Percentiles rank a stretch among this genome's conserved stretches.
Evolutionary conservation across 116 monocot genomes (phyloP).

Genomic region (Papilionanthe hybrid): DNA sequence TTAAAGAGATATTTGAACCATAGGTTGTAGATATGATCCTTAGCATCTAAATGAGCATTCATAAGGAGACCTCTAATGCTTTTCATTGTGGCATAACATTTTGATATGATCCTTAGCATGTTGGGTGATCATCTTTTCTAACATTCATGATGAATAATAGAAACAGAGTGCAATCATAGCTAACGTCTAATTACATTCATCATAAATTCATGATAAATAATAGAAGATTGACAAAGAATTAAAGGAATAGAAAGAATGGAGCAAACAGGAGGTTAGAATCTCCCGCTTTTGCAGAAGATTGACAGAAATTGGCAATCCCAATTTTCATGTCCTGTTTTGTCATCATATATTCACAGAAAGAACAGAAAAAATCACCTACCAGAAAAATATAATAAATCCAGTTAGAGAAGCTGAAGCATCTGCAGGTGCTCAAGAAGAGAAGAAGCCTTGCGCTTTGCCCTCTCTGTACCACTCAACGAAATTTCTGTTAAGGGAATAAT

Average conservation of each 20-base stretch:
- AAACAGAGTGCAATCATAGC: background rate
- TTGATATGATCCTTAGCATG: no score
- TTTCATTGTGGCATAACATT: no score
- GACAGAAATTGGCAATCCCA: background rate
- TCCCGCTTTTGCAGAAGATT: background rate
- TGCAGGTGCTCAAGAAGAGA: constrained; percentile 31
- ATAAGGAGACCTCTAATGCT: no score
- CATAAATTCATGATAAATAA: background rate
- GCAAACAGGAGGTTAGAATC: background rate
- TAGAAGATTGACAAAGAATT: background rate
- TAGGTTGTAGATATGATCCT: no score
- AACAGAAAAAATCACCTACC: background rate
- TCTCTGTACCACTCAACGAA: constrained; percentile 26
- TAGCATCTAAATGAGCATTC: no score
- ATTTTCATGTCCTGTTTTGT: background rate
- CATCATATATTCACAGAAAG: background rate
- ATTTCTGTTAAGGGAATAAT: constrained; percentile 51
- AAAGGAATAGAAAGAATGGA: background rate
- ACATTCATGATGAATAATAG: background rate
- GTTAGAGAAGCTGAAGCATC: constrained; percentile 19
- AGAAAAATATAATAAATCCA: background rate
- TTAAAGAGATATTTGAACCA: no score
- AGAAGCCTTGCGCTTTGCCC: constrained; percentile 40
- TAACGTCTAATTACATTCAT: background rate
- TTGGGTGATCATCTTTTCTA: no score